Base-by-base conservation (phyloP, 2,329 filamentous ascomycete species). In the Neopestalotiopsis rosae region DNA sequence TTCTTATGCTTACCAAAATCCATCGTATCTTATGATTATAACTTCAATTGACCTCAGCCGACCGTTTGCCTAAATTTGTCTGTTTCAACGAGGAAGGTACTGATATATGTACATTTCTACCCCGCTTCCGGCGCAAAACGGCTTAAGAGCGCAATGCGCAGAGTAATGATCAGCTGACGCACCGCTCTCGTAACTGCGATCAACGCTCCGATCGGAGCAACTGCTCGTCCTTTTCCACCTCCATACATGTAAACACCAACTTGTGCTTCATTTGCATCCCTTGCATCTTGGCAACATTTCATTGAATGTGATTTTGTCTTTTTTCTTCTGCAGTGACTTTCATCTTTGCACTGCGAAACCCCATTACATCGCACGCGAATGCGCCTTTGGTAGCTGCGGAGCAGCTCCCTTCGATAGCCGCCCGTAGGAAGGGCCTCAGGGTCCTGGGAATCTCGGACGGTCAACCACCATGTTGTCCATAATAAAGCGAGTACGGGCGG, bases 381-480 rank as follows among this genome's bases (percentile, higher is more conserved):
- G 59, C 32, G 59, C 59, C 59, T n/a, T 34, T 9, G 14, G 20
- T 20, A 45, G 49, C 38, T 30, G 64, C 45, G 28, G 45, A 24
- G 62, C 42, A 10, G 20, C n/a, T 30, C 20, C 24, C 38, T 45
- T 52, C 32, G 13, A 65, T 52, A 49, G 62, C 42, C 28, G 62
- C 62, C 20, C 17, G 61, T 12, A 17, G 32, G 24, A 34, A 34
- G 57, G 57, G 57, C 10, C 24, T 63, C n/a, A 20, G 38, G 24
- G 40, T 32, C 14, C 40, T 38, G 24, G 17, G 62, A 30, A 9
- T 9, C 24, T 52, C 42, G 14, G 14, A 49, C 10, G 64, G 4
- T 67, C 56, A 40, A 65, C 63, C 69, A 72, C 34, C 4, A 78
- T 78, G 76, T 71, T 75, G 58, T 69, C 71, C 17, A 67, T 70